Evolutionary conservation across 805 yeast species (phyloP), one percentile per base, ranked within the genome.

Genomic region (Metschnikowia corniflorae): DNA sequence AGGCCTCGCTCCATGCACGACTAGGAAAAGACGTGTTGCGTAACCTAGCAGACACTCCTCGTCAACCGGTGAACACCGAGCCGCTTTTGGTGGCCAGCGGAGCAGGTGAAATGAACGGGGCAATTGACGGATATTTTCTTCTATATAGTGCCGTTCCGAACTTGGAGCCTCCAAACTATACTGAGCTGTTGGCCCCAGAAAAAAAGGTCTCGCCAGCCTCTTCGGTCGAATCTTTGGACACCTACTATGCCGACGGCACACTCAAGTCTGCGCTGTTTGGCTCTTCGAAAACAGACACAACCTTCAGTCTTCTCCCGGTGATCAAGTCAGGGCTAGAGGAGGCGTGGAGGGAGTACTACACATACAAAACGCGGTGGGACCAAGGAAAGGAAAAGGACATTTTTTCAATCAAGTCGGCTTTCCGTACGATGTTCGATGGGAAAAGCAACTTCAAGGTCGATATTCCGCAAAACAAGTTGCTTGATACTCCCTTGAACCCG

Each of bases 81-180:
- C 84, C 89, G 3, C 55, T 84, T 37, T 56, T 84, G 9, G 85
- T 81, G 3, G 91, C 87, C 5, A 78, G 86, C 25, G 93, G 93
- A 1, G 85, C 88, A 5, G 75, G 86, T 28, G 91, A 82, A 42
- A 58, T 84, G 47, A 82, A 84, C 53, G 89, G 88, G 4, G 68
- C 76, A 21, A 72, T 84, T n/a, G 82, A 82, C 53, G 91, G 89
- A 0, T 84, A 84, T 54, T 65, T 82, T 28, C 68, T 82, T 24
- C 78, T 80, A 31, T 84, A 82, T 55, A 73, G 80, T 37, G 80
- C 86, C 2, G 74, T 83, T 2, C 93, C 94, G 0, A 68, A 75
- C 16, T 48, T 64, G 21, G 65, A 64, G 31, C 86, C 86, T 1
- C 89, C 89, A 1, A 58, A 67, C 0, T 82, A 82, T 48, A 70